Percentiles rank a stretch among this genome's conserved stretches.
These are phyloP conservation scores for Aspergillus leporis DNA, from an alignment of 495 filamentous ascomycete species.

Conservation along the genomic window DNA sequence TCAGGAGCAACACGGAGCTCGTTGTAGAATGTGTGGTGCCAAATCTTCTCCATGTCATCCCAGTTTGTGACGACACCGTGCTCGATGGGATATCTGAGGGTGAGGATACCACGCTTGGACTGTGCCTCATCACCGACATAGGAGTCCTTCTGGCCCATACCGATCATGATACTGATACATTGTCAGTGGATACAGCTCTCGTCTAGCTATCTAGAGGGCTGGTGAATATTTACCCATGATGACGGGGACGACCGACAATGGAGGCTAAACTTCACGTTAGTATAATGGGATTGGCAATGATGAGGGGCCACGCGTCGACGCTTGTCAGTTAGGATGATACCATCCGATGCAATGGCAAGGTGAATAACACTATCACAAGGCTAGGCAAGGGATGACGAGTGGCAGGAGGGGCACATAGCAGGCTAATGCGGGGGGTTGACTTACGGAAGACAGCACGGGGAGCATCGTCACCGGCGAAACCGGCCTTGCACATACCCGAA, in stretches of 20 bases:
- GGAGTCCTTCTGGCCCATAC: conserved; percentile 99
- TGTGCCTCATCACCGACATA: conserved; percentile 99
- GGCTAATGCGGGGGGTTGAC: conserved; percentile 48
- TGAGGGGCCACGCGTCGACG: neutral
- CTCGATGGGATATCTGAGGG: conserved; percentile 98
- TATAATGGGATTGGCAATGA: conserved; percentile 4
- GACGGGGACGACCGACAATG: conserved; percentile 98
- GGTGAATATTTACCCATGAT: conserved; percentile 85
- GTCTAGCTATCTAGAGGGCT: neutral
- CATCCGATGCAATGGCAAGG: conserved; percentile 33
- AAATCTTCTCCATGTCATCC: conserved; percentile 99
- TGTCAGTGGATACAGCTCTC: conserved; percentile 10
- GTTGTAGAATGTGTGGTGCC: conserved; percentile 99
- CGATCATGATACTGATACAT: conserved; percentile 93
- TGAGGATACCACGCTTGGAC: conserved; percentile 99
- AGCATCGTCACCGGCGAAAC: conserved; percentile 99
- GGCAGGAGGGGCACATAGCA: conserved; percentile 6
- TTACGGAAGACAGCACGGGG: conserved; percentile 99
- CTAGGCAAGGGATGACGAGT: neutral
- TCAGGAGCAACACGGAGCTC: conserved; percentile 99
- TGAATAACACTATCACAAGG: conserved; percentile 2
- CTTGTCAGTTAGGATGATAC: conserved; percentile 1
- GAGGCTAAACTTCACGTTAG: conserved; percentile 65
- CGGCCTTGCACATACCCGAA: conserved; percentile 99
- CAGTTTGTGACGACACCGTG: conserved; percentile 99